Evolutionary conservation across 768 basidiomycete species (phyloP), one percentile per base, ranked within the genome.

Genomic region (Pholiota microspora): DNA sequence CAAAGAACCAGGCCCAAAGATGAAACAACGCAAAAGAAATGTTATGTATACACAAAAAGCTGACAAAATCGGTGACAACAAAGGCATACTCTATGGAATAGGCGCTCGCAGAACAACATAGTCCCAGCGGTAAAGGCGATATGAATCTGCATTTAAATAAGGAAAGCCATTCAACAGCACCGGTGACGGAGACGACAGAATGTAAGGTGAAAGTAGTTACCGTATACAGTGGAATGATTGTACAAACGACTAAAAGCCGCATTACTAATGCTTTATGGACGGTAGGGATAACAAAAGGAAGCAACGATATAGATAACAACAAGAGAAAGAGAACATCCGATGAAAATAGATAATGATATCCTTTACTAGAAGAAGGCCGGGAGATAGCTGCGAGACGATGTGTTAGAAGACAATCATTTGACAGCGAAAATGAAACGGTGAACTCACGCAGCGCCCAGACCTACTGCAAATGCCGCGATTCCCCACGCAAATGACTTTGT

Each of bases 401-500:
- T 1, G 24, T 24, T 10, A 52, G 23, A 40, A 29, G 32, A 47
- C 7, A 18, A 9, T 29, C 27, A 46, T 32, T 32, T 23, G 40
- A 42, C 18, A 42, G 21, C 7, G 40, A 42, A 51, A 49, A 25
- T 24, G 29, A 13, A 56, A 44, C n/a, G 54, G n/a, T n/a, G 28
- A 2, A 84, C 88, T 73, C 63, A 93, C 90, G 88, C 80, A 57
- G 90, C 92, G 47, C 89, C 82, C 68, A 89, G 73, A 25, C 92
- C 92, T 47, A 92, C 75, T 32, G 89, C 90, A 70, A 96, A 95
- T 16, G 88, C 88, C 32, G 89, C 78, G 16, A 88, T 75, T 32
- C 92, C 92, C 92, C 92, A 94, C 2, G 87, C 89, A 51, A 87
- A 76, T 31, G 85, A 84, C 70, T 88, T 89, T 61, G 82, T 80